Base-by-base conservation (phyloP, 352 stramenopile genomes). In the Globisporangium middletonii region DNA sequence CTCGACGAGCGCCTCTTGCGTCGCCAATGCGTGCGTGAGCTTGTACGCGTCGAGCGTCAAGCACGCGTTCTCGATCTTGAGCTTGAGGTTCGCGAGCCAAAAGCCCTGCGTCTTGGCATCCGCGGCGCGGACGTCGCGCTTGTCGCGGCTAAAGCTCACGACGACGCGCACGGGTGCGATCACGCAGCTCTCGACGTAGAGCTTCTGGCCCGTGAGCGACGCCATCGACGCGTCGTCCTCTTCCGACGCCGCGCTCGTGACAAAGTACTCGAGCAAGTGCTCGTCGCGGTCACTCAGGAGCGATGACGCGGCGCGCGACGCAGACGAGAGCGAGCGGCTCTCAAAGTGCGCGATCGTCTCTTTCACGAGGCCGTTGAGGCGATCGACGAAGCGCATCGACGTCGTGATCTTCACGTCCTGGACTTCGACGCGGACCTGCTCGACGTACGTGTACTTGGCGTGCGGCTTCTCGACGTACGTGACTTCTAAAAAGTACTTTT, bases 1-100 rank as follows among this genome's bases (percentile, higher is more conserved):
- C 33, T 75, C 77, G n/a, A 81, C 33, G 3, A 94, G 63, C 43
- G 76, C 83, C 42, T 92, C 80, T 50, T 92, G 78, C 4, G 84
- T 92, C 9, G 80, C 83, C 56, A 92, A 59, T 12, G 83, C 84
- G 35, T 90, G 77, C 2, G 74, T 67, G 26, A 94, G 38, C 35
- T 69, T 72, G 62, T 86, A 94, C 18, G 69, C 75, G 26, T 86
- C 77, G 1, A 94, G 65, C 4, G 74, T 82, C n/a, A 94, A 59
- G 55, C 77, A 92, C 19, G 84, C 84, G 59, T 92, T 90, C 45
- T 94, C 83, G 56, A 94, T 92, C 69, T 90, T 86, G 53, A 94
- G 59, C 62, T 92, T 92, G 15, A 94, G 68, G 58, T 92, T 87
- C 0, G 77, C 74, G 13, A 94, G 67, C 84, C 82, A 94, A 45